Evolutionary conservation across 2,329 filamentous ascomycete species (phyloP), one percentile per base, ranked within the genome.

Genomic region (Microascus cirrosus): DNA sequence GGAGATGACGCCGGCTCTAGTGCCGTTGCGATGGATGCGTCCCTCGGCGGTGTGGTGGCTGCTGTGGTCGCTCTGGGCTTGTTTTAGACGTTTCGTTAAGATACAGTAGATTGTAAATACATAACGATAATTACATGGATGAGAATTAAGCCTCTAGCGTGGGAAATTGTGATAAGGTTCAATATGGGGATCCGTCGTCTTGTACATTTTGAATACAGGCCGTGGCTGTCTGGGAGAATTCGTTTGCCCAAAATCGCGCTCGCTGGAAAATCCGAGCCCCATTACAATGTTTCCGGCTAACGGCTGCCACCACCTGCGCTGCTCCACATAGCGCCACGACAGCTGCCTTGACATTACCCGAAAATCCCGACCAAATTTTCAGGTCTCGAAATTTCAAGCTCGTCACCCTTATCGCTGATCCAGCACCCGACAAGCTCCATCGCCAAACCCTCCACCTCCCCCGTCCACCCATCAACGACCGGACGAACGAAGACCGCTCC

Each of bases 311-410:
- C 53, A 39, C 32, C n/a, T 54, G 53, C 10, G 20, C 20, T n/a
- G 3, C 13, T 13, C 25, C 54, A n/a, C 45, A 48, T 48, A 15
- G 39, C 55, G 42, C 42, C 55, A 56, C 55, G 18, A 28, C 24
- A 11, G 15, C 18, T 13, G 20, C 50, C 25, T 20, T 24, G 39
- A 51, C 20, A 51, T 56, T 56, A 51, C 55, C 55, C 55, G 55
- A 56, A 34, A 7, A 55, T n/a, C 55, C 39, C 55, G 55, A 56
- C 45, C 55, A 56, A 56, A 56, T 50, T 56, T 56, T 56, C 55
- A 20, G 18, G 18, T 20, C 20, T 50, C 42, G 55, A 56, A 56
- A 45, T 25, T 56, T 42, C 34, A 45, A 55, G 20, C 54, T 55
- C 52, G 28, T 35, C 53, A 35, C 36, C 32, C 53, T 54, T 54